Conservation (phyloP, 495 filamentous ascomycete species). For the Neurospora tetrasperma region DNA sequence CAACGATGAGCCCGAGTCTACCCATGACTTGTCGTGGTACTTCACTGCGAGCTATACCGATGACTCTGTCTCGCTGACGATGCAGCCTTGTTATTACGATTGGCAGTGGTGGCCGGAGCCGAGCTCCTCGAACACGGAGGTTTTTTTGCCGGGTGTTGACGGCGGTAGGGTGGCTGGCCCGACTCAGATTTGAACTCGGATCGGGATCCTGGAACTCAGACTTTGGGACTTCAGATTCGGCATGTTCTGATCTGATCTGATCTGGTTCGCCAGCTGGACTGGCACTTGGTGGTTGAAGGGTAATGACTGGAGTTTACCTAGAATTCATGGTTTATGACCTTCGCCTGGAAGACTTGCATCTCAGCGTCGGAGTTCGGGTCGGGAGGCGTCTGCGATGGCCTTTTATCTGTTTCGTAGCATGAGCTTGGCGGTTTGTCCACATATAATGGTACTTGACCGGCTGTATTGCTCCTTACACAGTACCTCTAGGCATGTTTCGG, state of each 20-base stretch:
- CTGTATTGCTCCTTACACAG: not conserved
- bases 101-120: not conserved
- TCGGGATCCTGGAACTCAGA: not conserved
- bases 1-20: not conserved
- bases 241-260: not conserved
- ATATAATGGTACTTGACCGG: not conserved
- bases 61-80: not conserved
- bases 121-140: not conserved
- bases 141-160: not conserved
- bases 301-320: not conserved
- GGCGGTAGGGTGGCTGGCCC: not conserved
- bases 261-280: not conserved
- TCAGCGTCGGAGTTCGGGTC: not conserved
- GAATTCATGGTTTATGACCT: not conserved
- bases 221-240: not conserved
- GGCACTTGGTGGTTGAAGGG: not conserved
- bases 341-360: not conserved
- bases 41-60: not conserved
- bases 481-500: not conserved
- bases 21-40: not conserved
- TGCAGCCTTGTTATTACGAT: not conserved
- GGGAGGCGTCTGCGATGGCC: not conserved
- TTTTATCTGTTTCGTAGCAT: not conserved
- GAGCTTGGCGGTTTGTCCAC: not conserved
- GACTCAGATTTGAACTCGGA: not conserved